These are phyloP conservation scores for Pelargonium australe DNA, from an alignment of 441 rosid genomes.

Conservation along the genomic window DNA sequence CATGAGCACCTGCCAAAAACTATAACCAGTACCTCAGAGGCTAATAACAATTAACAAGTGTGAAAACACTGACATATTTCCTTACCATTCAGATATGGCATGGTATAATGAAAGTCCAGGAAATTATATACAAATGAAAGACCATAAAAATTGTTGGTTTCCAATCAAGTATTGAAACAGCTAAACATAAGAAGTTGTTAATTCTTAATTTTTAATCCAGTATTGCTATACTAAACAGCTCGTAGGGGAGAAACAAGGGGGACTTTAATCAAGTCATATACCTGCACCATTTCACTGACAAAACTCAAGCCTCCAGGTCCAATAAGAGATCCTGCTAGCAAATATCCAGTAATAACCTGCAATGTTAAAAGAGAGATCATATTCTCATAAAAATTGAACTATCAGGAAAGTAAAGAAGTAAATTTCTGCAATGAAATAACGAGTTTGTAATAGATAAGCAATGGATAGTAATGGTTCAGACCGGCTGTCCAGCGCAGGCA, in stretches of 20 bases:
- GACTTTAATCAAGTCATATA: constrained; percentile 34
- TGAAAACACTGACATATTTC: background rate
- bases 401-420: background rate
- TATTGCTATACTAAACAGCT: background rate
- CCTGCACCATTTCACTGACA: constrained; percentile 98
- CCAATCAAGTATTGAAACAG: background rate
- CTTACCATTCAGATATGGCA: background rate
- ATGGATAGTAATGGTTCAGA: constrained; percentile 27
- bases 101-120: background rate
- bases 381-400: background rate
- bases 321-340: constrained; percentile 85
- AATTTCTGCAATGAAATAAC: background rate
- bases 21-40: background rate
- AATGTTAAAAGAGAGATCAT: too few relatives aligned
- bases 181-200: too few relatives aligned
- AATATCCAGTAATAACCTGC: constrained; percentile 94
- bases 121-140: background rate
- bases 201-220: too few relatives aligned
- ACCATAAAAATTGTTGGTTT: background rate
- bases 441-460: constrained; percentile 9
- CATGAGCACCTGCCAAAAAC: background rate
- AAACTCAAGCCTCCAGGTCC: constrained; percentile 96
- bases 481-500: constrained; percentile 99
- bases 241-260: background rate
- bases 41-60: background rate